These are phyloP conservation scores for Scedosporium aurantiacum DNA, from an alignment of 2,329 filamentous ascomycete genomes.

Conservation along the genomic window DNA sequence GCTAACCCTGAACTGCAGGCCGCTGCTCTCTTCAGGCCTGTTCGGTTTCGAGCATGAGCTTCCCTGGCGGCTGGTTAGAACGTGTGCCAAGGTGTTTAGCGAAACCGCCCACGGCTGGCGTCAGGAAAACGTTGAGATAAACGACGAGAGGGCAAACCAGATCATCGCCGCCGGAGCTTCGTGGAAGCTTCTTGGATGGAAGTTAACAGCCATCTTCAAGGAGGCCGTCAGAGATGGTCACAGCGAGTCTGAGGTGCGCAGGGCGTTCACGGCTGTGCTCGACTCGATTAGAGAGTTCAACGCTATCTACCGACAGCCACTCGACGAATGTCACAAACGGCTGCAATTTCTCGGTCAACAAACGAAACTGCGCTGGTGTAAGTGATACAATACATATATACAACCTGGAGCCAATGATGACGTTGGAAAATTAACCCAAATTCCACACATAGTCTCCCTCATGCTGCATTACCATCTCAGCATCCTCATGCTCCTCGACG, in stretches of 20 bases:
- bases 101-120: slow-evolving; percentile 17
- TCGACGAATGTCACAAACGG: slow-evolving; percentile 19
- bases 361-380: slow-evolving; percentile 22
- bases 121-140: slow-evolving; percentile 15
- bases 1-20: slow-evolving; percentile 27
- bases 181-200: slow-evolving; percentile 22
- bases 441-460: slow-evolving; percentile 17
- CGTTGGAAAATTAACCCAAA: background rate
- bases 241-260: slow-evolving; percentile 18
- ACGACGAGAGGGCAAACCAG: slow-evolving; percentile 20
- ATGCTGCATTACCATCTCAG: slow-evolving; percentile 23
- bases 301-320: slow-evolving; percentile 15
- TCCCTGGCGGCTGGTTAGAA: slow-evolving; percentile 18
- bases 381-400: slow-evolving; percentile 4
- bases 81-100: slow-evolving; percentile 18
- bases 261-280: slow-evolving; percentile 15
- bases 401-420: background rate
- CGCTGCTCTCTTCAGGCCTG: slow-evolving; percentile 26
- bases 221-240: slow-evolving; percentile 21
- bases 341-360: slow-evolving; percentile 20
- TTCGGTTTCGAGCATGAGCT: slow-evolving; percentile 21
- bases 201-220: slow-evolving; percentile 20
- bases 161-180: slow-evolving; percentile 17
- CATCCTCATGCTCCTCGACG: slow-evolving; percentile 20
- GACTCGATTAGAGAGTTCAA: slow-evolving; percentile 18